Conservation (phyloP, 129 eudicot genomes). For the Lactuca sativa region DNA sequence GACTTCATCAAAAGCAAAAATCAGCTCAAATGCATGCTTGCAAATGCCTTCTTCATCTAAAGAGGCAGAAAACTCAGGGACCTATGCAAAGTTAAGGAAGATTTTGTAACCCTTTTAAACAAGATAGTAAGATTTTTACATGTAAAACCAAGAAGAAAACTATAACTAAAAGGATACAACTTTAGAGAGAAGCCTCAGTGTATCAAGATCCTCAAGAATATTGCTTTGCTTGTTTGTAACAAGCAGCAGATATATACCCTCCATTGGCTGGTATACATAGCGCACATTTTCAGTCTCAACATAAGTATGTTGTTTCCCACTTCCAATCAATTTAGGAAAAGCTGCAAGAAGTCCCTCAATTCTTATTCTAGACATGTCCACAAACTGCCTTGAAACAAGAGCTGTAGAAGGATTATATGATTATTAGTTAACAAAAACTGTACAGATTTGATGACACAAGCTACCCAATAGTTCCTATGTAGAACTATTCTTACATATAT, state of each 20-base stretch:
- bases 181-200: slow-evolving; percentile 89
- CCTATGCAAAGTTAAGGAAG: slow-evolving; percentile 61
- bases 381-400: slow-evolving; percentile 90
- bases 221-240: slow-evolving; percentile 95
- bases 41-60: slow-evolving; percentile 87
- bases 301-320: slow-evolving; percentile 92
- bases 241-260: slow-evolving; percentile 71
- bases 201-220: slow-evolving; percentile 94
- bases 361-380: slow-evolving; percentile 91
- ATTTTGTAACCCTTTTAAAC: neutral
- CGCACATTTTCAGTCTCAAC: slow-evolving; percentile 96
- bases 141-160: neutral
- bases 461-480: neutral
- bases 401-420: slow-evolving; percentile 53
- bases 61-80: slow-evolving; percentile 85
- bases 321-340: slow-evolving; percentile 90
- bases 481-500: neutral
- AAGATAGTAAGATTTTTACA: neutral
- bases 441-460: neutral
- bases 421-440: slow-evolving; percentile 2
- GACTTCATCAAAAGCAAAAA: slow-evolving; percentile 93
- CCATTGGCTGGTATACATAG: slow-evolving; percentile 96
- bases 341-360: slow-evolving; percentile 98
- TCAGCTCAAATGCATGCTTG: slow-evolving; percentile 82
- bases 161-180: slow-evolving; percentile 60